Evolutionary conservation across 1,139 yeast genomes (phyloP).

Genomic region (Taphrina pruni): DNA sequence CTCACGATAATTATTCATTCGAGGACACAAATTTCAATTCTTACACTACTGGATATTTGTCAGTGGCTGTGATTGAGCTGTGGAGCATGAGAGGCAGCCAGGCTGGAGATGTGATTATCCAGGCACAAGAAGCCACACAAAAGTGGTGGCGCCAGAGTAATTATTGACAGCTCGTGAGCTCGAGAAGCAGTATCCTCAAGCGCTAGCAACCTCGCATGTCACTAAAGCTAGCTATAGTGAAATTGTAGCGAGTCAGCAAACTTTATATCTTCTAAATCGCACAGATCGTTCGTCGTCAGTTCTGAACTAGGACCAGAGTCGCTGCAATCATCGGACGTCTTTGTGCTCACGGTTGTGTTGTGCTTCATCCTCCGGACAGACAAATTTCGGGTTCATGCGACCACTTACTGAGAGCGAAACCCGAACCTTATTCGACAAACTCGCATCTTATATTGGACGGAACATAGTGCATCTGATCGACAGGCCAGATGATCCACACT

Average conservation of each 20-base stretch:
- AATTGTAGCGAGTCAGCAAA: background rate
- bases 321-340: too few species aligned
- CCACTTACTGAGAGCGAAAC: constrained; percentile 62
- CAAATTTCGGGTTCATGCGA: constrained; percentile 11
- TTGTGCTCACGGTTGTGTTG: too few species aligned
- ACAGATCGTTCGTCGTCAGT: too few species aligned
- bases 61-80: background rate
- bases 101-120: background rate
- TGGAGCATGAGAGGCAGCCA: background rate
- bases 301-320: too few species aligned
- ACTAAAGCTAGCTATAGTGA: too few species aligned
- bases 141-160: background rate
- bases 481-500: constrained; percentile 88
- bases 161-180: background rate
- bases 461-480: constrained; percentile 88
- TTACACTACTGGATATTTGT: too few species aligned
- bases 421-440: constrained; percentile 90
- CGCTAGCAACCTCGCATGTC: too few species aligned
- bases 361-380: too few species aligned
- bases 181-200: background rate
- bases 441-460: constrained; percentile 94
- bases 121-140: constrained; percentile 1
- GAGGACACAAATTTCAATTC: too few species aligned
- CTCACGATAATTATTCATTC: too few species aligned
- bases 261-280: too few species aligned